phyloP scores from a whole-genome alignment of 2,329 filamentous ascomycete species.

The Phialocephala subalpina region DNA sequence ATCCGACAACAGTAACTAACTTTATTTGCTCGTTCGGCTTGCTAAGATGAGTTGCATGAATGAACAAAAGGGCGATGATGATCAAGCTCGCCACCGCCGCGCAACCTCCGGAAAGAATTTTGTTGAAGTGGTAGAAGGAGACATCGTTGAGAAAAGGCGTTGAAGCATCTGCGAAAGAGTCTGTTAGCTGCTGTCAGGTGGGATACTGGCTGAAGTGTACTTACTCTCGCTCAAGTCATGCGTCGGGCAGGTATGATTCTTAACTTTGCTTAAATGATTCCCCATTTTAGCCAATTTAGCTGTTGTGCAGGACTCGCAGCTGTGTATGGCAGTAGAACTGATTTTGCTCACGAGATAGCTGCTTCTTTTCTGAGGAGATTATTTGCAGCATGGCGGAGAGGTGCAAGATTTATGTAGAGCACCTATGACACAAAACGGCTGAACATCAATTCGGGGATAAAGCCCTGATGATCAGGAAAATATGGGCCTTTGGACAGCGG shows the following conservation, averaged over 20 bases:
- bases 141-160: neutral
- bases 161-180: neutral
- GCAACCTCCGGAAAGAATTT: neutral
- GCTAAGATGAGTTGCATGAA: neutral
- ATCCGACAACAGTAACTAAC: neutral
- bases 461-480: too few species aligned
- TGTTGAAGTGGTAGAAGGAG: conserved; percentile 1
- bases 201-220: neutral
- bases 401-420: too few species aligned
- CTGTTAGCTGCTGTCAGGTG: neutral
- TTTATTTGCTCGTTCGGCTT: neutral
- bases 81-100: neutral
- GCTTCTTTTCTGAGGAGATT: too few species aligned
- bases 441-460: too few species aligned
- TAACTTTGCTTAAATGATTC: neutral
- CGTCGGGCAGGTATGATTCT: neutral
- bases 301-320: neutral
- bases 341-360: too few species aligned
- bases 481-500: too few species aligned
- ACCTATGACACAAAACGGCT: too few species aligned
- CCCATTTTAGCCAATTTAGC: neutral
- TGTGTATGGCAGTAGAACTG: neutral
- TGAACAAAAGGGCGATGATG: neutral
- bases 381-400: too few species aligned
- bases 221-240: neutral